A percentile compares a stretch with the other conserved stretches of the same genome.
Evolutionary conservation across 108 stramenopile species (phyloP).

Genomic region (Fistulifera solaris): DNA sequence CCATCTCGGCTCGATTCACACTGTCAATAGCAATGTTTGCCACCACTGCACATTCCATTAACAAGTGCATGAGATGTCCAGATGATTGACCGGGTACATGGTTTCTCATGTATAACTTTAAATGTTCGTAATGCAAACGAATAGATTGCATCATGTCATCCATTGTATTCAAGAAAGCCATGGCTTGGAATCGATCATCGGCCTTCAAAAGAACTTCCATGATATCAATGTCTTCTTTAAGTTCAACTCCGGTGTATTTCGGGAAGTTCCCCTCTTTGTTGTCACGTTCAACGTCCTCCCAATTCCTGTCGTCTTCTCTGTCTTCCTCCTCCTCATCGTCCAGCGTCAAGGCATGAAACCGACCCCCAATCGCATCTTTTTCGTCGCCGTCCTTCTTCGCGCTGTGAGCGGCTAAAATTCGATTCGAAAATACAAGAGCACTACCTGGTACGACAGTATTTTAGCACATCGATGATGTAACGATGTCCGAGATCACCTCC

Average conservation of each 20-base stretch:
- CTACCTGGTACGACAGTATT: neutral
- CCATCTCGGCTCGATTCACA: neutral
- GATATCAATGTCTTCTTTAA: neutral
- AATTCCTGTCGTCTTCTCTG: neutral
- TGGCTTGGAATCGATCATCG: constrained; percentile 7
- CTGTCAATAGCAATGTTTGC: neutral
- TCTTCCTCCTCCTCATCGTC: constrained; percentile 4
- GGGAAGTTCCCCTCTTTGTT: neutral
- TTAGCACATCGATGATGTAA: no score
- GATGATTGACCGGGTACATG: no score
- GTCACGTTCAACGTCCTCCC: no score
- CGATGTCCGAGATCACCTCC: constrained; percentile 9
- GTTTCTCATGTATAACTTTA: neutral
- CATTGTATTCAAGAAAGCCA: constrained; percentile 9
- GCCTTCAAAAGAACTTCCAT: neutral
- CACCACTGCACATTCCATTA: constrained; percentile 2
- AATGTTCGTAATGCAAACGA: neutral
- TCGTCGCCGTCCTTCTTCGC: neutral
- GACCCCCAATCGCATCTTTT: constrained; percentile 10
- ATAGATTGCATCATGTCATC: constrained; percentile 6
- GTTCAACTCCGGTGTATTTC: neutral
- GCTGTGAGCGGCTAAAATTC: no score
- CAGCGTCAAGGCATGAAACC: constrained; percentile 4
- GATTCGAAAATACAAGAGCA: neutral
- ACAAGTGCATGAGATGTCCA: neutral